These are phyloP conservation scores for Penicillium bialowiezense DNA, from an alignment of 495 filamentous ascomycete genomes.

Conservation along the genomic window DNA sequence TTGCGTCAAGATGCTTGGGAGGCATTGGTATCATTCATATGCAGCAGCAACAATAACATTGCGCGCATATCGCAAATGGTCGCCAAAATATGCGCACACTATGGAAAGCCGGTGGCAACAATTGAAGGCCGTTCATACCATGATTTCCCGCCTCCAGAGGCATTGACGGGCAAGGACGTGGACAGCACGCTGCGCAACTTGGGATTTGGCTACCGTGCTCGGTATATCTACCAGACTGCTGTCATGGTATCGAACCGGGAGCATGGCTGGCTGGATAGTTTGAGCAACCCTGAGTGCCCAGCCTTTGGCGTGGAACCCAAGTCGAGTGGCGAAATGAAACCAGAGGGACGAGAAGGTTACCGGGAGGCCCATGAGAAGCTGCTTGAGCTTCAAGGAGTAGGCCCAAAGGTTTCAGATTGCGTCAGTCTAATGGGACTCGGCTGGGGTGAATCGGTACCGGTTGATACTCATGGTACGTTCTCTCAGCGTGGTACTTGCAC, in stretches of 20 bases:
- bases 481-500: neutral
- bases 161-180: constrained; percentile 63
- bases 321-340: constrained; percentile 49
- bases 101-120: constrained; percentile 72
- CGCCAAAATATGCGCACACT: constrained; percentile 82
- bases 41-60: constrained; percentile 99
- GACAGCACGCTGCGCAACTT: constrained; percentile 76
- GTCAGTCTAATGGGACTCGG: constrained; percentile 95
- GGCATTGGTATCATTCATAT: constrained; percentile 89
- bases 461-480: constrained; percentile 83
- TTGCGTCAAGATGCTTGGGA: constrained; percentile 96
- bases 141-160: constrained; percentile 78
- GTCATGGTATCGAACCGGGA: constrained; percentile 63
- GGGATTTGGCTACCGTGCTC: constrained; percentile 93
- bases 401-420: constrained; percentile 95
- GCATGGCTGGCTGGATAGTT: constrained; percentile 67
- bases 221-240: constrained; percentile 85
- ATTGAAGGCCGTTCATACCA: constrained; percentile 71
- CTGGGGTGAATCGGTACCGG: constrained; percentile 92
- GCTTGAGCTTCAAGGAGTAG: constrained; percentile 77
- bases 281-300: constrained; percentile 75
- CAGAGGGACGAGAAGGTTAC: constrained; percentile 67
- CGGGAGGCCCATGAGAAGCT: constrained; percentile 77
- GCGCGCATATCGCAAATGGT: constrained; percentile 94
- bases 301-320: constrained; percentile 45